Conservation (phyloP, 2,329 filamentous ascomycete genomes). For the Claviceps arundinis region DNA sequence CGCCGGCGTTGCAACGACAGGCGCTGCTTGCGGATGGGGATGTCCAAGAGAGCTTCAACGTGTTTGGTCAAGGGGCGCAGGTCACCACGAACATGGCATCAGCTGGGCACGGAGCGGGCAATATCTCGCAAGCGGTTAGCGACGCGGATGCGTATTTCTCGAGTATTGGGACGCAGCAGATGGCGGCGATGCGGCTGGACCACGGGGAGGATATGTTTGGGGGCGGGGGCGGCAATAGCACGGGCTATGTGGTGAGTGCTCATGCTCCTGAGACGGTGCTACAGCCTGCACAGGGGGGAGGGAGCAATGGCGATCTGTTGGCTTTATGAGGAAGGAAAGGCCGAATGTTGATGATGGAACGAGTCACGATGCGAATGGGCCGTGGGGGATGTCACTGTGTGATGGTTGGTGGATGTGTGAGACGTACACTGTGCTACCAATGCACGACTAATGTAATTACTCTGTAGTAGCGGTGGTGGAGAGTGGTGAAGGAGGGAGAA, state of each 20-base stretch:
- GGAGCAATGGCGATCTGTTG: conserved; percentile 59
- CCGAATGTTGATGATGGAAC: background rate
- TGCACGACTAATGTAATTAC: background rate
- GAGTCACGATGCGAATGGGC: background rate
- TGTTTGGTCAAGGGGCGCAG: conserved; percentile 40
- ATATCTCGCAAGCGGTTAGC: conserved; percentile 58
- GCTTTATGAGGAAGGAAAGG: conserved; percentile 33
- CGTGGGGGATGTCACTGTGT: background rate
- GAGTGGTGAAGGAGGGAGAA: background rate
- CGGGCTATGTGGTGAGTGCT: conserved; percentile 65
- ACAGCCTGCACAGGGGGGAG: conserved; percentile 51
- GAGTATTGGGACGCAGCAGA: conserved; percentile 58
- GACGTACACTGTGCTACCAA: background rate
- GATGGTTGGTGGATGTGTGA: background rate
- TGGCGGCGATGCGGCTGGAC: conserved; percentile 58
- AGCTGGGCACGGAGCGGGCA: conserved; percentile 22
- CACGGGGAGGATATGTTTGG: conserved; percentile 49
- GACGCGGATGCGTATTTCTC: conserved; percentile 88
- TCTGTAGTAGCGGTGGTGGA: background rate
- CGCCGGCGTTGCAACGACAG: conserved; percentile 71
- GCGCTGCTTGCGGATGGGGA: conserved; percentile 40
- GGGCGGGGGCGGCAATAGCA: conserved; percentile 38
- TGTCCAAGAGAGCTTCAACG: conserved; percentile 45
- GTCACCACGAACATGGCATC: conserved; percentile 37
- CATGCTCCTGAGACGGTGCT: conserved; percentile 66